Evolutionary conservation across 2,329 filamentous ascomycete genomes (phyloP).

Genomic region (Aspergillus pseudonomiae): DNA sequence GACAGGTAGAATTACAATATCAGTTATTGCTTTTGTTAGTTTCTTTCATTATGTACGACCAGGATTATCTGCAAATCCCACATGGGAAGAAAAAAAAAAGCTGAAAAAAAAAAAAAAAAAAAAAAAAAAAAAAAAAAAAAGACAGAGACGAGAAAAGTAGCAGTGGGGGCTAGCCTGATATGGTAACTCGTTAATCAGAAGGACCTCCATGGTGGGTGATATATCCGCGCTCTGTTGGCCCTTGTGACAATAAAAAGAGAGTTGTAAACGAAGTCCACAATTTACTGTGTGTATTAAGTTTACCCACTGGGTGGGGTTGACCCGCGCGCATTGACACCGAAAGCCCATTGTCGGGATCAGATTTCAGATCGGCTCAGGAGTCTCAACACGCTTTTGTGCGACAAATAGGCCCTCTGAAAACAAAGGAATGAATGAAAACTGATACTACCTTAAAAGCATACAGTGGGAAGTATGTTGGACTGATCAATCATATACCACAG

Average conservation of each 20-base stretch:
- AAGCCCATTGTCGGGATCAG: conserved; percentile 1
- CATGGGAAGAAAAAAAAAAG: background rate
- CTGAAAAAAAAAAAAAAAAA: background rate
- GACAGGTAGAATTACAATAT: background rate
- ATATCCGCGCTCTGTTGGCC: conserved; percentile 1
- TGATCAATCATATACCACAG: background rate
- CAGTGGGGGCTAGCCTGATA: background rate
- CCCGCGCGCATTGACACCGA: conserved; percentile 5
- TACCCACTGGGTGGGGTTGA: conserved; percentile 1
- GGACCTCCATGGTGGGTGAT: background rate
- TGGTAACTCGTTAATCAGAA: background rate
- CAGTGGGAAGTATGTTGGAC: no score
- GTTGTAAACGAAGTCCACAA: conserved; percentile 1
- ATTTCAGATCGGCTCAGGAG: conserved; percentile 2
- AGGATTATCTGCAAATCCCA: background rate
- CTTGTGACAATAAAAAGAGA: background rate
- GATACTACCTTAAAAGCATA: background rate
- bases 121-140: background rate
- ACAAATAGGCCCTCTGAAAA: background rate
- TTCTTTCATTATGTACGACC: background rate
- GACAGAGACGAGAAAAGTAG: background rate
- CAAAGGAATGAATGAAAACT: background rate
- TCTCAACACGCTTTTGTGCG: background rate
- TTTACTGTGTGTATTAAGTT: conserved; percentile 3
- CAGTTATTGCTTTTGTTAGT: background rate